Conservation (phyloP, 768 basidiomycete genomes). For the Saitozyma podzolica region DNA sequence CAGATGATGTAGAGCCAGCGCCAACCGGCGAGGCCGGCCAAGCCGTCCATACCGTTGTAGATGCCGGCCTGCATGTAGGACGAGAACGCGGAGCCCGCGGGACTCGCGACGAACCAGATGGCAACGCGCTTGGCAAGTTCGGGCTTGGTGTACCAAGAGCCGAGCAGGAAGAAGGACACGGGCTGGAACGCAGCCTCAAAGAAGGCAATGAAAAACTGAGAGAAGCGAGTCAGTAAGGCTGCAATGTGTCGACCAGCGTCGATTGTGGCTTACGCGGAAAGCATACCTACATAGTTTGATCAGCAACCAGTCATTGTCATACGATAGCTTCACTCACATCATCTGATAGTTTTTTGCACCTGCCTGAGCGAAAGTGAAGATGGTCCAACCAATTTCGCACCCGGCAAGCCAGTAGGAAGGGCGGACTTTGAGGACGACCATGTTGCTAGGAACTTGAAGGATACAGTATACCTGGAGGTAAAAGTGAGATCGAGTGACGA, state of each 20-base stretch:
- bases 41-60: slow-evolving; percentile 25
- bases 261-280: too few relatives aligned
- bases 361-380: slow-evolving; percentile 33
- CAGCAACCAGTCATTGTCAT: too few relatives aligned
- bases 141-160: slow-evolving; percentile 23
- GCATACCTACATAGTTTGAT: too few relatives aligned
- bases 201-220: slow-evolving; percentile 20
- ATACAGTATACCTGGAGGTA: too few relatives aligned
- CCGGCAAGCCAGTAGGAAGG: slow-evolving; percentile 6
- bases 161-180: slow-evolving; percentile 22
- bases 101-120: slow-evolving; percentile 24
- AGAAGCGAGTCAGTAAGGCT: background rate
- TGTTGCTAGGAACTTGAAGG: slow-evolving; percentile 19
- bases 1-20: slow-evolving; percentile 29
- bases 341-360: slow-evolving; percentile 17
- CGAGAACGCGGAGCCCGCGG: slow-evolving; percentile 13
- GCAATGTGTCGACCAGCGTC: too few relatives aligned
- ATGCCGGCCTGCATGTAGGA: slow-evolving; percentile 27
- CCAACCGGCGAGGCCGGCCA: slow-evolving; percentile 27
- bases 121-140: slow-evolving; percentile 30
- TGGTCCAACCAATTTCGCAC: slow-evolving; percentile 26
- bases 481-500: too few relatives aligned
- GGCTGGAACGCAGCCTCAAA: slow-evolving; percentile 30
- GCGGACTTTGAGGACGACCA: slow-evolving; percentile 22
- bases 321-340: slow-evolving; percentile 13